These are phyloP conservation scores for Sporothrix mexicana DNA, from an alignment of 2,329 filamentous ascomycete species.

Conservation along the genomic window DNA sequence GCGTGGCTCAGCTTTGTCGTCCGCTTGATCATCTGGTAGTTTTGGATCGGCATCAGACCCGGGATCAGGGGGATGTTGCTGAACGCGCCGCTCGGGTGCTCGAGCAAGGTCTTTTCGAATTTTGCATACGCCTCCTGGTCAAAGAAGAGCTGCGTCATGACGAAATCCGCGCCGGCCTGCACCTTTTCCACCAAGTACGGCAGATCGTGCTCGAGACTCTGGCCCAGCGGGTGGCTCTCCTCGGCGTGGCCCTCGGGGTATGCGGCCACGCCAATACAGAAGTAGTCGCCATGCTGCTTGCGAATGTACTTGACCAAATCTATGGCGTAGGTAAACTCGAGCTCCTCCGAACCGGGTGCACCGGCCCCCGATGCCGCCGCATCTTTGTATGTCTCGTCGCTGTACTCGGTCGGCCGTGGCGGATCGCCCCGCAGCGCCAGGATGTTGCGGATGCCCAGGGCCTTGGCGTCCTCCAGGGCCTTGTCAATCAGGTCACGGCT, in stretches of 20 bases:
- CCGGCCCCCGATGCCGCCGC: slow-evolving; percentile 52
- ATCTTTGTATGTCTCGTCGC: slow-evolving; percentile 53
- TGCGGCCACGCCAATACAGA: slow-evolving; percentile 91
- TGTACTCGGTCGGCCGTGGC: slow-evolving; percentile 86
- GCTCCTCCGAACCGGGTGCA: slow-evolving; percentile 58
- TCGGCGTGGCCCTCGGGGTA: slow-evolving; percentile 97
- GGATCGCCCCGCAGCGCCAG: slow-evolving; percentile 90
- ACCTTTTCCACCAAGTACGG: slow-evolving; percentile 91
- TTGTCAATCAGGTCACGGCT: slow-evolving; percentile 83
- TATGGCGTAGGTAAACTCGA: slow-evolving; percentile 85
- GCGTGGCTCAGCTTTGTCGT: slow-evolving; percentile 96
- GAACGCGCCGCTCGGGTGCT: slow-evolving; percentile 84
- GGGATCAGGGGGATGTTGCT: slow-evolving; percentile 89
- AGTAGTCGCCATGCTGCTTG: slow-evolving; percentile 86
- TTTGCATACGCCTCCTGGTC: slow-evolving; percentile 80
- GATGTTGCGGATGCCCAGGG: slow-evolving; percentile 89
- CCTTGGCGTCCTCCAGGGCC: slow-evolving; percentile 88
- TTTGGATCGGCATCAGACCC: slow-evolving; percentile 96
- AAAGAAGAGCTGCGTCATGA: slow-evolving; percentile 98
- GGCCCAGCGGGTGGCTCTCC: slow-evolving; percentile 76
- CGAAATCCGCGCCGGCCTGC: slow-evolving; percentile 90
- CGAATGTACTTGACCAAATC: slow-evolving; percentile 91
- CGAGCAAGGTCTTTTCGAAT: slow-evolving; percentile 78
- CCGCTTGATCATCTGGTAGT: slow-evolving; percentile 91
- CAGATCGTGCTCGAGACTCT: slow-evolving; percentile 78